Evolutionary conservation across 345 rosid genomes (phyloP), one percentile per base, ranked within the genome.

Genomic region (Microthlaspi erraticum): DNA sequence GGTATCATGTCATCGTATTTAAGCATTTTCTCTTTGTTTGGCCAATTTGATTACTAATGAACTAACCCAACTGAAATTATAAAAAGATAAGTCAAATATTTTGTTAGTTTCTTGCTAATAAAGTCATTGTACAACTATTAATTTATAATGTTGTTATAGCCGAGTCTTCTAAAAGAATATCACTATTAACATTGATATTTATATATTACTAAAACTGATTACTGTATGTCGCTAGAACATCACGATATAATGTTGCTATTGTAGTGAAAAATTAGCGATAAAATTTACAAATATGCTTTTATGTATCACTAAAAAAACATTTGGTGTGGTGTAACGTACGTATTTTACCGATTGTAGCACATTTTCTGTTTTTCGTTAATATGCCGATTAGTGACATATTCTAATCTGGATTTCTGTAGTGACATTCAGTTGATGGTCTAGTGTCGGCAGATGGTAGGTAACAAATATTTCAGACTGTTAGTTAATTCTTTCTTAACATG

Each of bases 1-100:
- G 76, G 70, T 54, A 72, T 34, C 7, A 64, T 43, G 59, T 7
- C 71, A 71, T 50, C 42, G 38, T 73, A 59, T 39, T 20, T 59
- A 19, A 20, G 33, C 19, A 23, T 20, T 13, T 43, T 71, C 10
- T 41, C 51, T 41, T 71, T 42, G 17, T 61, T 42, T 33, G 54
- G 63, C 69, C 54, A 62, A 18, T 52, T 52, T 32, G 19, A 52
- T 52, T 19, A 19, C 44, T 6, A 32, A 71, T 48, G 9, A 60
- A 51, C 60, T 41, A 71, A 52, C 13, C 53, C 68, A 50, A 34
- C 26, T 6, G 36, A 54, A 57, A n/a, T 10, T 16, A 23, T 7
- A 13, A 33, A 13, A 38, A 49, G 19, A 34, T 5, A 19, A 49
- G 23, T 37, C 48, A 19, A 51, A 16, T 56, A 34, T 18, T 57